These are phyloP conservation scores for Celoporthe dispersa DNA, from an alignment of 2,329 filamentous ascomycete species.

Conservation along the genomic window DNA sequence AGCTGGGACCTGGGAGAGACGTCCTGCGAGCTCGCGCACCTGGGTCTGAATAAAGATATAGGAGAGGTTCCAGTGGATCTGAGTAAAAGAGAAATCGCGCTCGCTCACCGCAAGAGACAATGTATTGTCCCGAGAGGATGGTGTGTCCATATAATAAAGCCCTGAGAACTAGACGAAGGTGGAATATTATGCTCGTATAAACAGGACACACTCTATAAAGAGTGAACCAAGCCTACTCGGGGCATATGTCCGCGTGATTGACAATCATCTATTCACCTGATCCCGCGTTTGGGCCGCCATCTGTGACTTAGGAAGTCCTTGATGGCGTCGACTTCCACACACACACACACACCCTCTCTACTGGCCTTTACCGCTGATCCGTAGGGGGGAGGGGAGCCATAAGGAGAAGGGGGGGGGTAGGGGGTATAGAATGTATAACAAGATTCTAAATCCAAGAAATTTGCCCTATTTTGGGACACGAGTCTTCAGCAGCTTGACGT, in stretches of 20 bases:
- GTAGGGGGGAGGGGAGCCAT: background rate
- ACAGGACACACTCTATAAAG: background rate
- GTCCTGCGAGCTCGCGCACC: background rate
- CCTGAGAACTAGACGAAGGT: background rate
- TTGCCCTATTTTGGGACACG: background rate
- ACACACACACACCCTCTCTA: background rate
- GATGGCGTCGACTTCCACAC: background rate
- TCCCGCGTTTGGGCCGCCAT: background rate
- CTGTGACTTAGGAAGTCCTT: background rate
- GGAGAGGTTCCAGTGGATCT: too few species aligned
- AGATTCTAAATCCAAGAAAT: background rate
- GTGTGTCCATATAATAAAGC: background rate
- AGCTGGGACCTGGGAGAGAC: background rate
- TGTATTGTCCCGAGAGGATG: slow-evolving; percentile 1
- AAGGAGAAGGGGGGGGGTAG: background rate
- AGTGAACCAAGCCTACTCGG: background rate
- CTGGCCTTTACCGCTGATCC: background rate
- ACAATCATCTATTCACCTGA: background rate
- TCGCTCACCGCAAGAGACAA: background rate
- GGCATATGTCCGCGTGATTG: slow-evolving; percentile 1
- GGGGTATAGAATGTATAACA: background rate
- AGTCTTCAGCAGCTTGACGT: background rate
- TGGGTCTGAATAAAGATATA: background rate
- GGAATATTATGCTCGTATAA: background rate
- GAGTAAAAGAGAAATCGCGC: background rate